Evolutionary conservation across 2,329 filamentous ascomycete genomes (phyloP).

Genomic region (Diaporthe vaccinii): DNA sequence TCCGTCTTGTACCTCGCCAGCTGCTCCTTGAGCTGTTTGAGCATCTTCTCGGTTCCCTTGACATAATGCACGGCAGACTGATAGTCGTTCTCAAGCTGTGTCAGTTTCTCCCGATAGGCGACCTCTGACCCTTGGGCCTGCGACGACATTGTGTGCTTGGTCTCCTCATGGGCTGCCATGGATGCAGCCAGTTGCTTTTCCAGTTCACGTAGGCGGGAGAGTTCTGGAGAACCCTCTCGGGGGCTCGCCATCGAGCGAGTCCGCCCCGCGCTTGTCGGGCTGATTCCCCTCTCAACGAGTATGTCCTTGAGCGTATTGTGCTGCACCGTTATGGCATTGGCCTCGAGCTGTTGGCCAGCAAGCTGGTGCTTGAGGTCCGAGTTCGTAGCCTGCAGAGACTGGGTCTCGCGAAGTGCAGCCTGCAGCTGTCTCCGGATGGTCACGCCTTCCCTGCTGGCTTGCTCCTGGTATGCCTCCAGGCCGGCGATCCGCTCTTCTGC

Average conservation of each 20-base stretch:
- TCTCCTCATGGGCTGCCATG: slow-evolving; percentile 86
- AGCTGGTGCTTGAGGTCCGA: slow-evolving; percentile 86
- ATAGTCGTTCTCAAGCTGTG: slow-evolving; percentile 96
- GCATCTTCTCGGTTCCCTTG: slow-evolving; percentile 98
- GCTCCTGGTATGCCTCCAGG: slow-evolving; percentile 96
- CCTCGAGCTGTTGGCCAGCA: slow-evolving; percentile 88
- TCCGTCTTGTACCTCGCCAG: slow-evolving; percentile 91
- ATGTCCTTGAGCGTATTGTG: slow-evolving; percentile 95
- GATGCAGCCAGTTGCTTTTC: slow-evolving; percentile 88
- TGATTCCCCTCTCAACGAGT: slow-evolving; percentile 88
- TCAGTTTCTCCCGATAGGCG: slow-evolving; percentile 91
- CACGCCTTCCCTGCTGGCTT: slow-evolving; percentile 93
- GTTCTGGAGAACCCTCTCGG: slow-evolving; percentile 83
- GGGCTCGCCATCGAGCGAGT: slow-evolving; percentile 81
- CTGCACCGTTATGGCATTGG: slow-evolving; percentile 93
- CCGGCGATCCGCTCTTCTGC: slow-evolving; percentile 98
- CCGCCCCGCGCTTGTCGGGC: slow-evolving; percentile 78
- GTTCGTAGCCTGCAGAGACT: slow-evolving; percentile 84
- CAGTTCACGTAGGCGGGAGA: slow-evolving; percentile 83
- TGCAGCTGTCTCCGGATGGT: slow-evolving; percentile 92
- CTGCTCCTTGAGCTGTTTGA: slow-evolving; percentile 98
- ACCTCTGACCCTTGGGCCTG: slow-evolving; percentile 90
- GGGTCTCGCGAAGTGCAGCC: slow-evolving; percentile 83
- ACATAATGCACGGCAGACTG: slow-evolving; percentile 98
- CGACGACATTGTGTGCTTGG: slow-evolving; percentile 80